Percentiles rank a stretch among this genome's conserved stretches.
Evolutionary conservation across 257 asterid genomes (phyloP).

Genomic region (Rauvolfia tetraphylla): DNA sequence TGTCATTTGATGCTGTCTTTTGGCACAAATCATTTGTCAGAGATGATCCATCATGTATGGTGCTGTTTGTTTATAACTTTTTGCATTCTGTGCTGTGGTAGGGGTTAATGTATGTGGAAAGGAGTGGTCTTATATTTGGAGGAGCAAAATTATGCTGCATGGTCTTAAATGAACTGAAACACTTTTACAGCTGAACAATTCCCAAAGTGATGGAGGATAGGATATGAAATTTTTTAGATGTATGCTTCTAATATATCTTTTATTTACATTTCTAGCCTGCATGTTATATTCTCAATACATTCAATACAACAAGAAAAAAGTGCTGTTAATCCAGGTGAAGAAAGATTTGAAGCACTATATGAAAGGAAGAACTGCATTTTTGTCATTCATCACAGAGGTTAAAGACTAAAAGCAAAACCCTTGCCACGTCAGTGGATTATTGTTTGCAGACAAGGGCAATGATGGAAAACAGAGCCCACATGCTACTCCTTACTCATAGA

Average conservation of each 20-base stretch:
- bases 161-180: not conserved
- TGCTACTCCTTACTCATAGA: not conserved
- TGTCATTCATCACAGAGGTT: not conserved
- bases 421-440: not conserved
- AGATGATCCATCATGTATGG: not conserved
- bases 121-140: not conserved
- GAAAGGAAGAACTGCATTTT: not conserved
- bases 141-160: not conserved
- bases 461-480: not conserved
- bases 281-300: not conserved
- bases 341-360: not conserved
- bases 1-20: constrained; percentile 4
- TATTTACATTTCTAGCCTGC: not conserved
- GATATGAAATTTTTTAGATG: not conserved
- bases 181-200: not conserved
- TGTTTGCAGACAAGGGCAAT: not conserved
- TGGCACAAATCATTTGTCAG: not conserved
- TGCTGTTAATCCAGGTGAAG: not conserved
- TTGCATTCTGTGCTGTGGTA: not conserved
- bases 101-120: not conserved
- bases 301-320: not conserved
- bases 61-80: not conserved
- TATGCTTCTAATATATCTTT: not conserved
- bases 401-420: not conserved
- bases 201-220: not conserved